Conservation (phyloP, 2,329 filamentous ascomycete species). For the Phialocephala subalpina region DNA sequence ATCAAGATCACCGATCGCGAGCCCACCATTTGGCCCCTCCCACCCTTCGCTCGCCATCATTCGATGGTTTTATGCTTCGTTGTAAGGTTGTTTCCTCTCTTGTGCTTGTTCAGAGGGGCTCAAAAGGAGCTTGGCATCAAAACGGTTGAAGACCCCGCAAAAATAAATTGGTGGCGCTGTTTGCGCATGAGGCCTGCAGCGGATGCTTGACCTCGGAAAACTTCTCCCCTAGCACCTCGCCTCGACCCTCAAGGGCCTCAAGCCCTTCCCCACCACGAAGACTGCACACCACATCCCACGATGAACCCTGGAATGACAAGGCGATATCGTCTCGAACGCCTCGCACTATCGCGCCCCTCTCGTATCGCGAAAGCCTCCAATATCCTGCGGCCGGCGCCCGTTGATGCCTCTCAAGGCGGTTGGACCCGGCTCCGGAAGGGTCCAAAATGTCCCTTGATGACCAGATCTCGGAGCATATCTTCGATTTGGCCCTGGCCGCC, state of each 20-base stretch:
- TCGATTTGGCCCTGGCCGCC: not conserved
- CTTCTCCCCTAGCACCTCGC: not conserved
- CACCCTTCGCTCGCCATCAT: not conserved
- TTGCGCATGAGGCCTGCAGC: not conserved
- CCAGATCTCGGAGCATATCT: not conserved
- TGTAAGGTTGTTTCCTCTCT: not conserved
- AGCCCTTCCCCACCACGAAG: not conserved
- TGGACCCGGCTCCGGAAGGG: not conserved
- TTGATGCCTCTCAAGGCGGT: not conserved
- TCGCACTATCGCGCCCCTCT: not conserved
- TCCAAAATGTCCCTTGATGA: not conserved
- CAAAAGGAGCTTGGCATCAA: not conserved
- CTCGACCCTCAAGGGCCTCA: not conserved
- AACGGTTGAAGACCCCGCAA: not conserved
- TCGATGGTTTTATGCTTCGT: not conserved
- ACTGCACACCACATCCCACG: not conserved
- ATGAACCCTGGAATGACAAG: not conserved
- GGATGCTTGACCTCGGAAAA: not conserved
- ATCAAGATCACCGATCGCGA: not conserved
- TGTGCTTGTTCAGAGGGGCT: not conserved
- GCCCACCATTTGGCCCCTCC: not conserved
- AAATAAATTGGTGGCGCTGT: constrained; percentile 6
- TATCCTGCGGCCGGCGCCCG: not conserved
- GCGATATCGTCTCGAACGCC: not conserved
- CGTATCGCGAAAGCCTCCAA: constrained; percentile 5